Percentiles rank a stretch among this genome's conserved stretches.
These are phyloP conservation scores for Ichthyophthirius multifiliis DNA, from an alignment of 169 alveolate species.

Conservation along the genomic window DNA sequence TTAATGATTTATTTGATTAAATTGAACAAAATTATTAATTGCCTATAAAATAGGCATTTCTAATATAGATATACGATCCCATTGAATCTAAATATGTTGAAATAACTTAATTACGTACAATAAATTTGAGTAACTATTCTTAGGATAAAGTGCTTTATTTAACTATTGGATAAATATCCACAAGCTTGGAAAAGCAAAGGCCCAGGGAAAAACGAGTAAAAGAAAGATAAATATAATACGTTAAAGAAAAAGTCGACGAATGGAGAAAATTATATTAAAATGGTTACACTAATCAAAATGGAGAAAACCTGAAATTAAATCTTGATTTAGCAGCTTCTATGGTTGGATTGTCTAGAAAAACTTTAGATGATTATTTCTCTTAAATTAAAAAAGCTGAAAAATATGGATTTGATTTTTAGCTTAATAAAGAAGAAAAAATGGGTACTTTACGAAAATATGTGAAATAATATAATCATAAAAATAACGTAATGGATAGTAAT, in stretches of 20 bases:
- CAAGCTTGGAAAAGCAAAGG: too few species aligned
- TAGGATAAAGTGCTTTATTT: too few species aligned
- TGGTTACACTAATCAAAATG: not conserved
- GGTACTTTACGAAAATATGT: conserved; percentile 52
- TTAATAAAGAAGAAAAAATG: conserved; percentile 47
- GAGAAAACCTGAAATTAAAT: conserved; percentile 1
- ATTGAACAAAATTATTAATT: too few species aligned
- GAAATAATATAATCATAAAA: not conserved
- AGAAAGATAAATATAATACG: conserved; percentile 14
- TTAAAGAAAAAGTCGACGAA: not conserved
- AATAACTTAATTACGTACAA: too few species aligned
- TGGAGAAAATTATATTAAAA: conserved; percentile 9
- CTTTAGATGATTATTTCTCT: conserved; percentile 59
- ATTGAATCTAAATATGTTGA: too few species aligned
- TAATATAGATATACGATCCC: too few species aligned
- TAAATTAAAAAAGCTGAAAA: conserved; percentile 51
- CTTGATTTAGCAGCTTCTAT: conserved; percentile 2
- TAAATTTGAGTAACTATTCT: too few species aligned
- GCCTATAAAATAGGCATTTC: too few species aligned
- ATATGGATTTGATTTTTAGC: conserved; percentile 51
- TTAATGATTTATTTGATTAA: too few species aligned
- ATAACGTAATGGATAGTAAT: too few species aligned
- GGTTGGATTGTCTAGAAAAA: conserved; percentile 48
- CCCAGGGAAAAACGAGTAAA: conserved; percentile 19
- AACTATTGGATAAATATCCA: too few species aligned